Percentiles rank a stretch among this genome's conserved stretches.
These are phyloP conservation scores for Corchorus capsularis DNA, from an alignment of 345 rosid species.

Conservation along the genomic window DNA sequence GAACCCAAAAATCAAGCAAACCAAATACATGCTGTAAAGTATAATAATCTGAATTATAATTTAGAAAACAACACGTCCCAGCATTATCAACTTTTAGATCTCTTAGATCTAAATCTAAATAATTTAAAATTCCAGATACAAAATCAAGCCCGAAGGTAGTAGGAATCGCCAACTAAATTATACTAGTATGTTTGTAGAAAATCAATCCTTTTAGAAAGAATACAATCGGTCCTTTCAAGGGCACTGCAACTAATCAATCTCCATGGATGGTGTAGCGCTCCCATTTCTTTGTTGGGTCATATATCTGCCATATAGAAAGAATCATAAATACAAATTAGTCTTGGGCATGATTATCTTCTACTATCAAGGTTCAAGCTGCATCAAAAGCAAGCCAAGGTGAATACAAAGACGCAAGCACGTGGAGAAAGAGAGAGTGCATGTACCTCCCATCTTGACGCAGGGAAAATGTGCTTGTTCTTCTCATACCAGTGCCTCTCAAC, in stretches of 20 bases:
- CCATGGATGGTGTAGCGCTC: constrained; percentile 97
- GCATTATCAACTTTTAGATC: too few species aligned
- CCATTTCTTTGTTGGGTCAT: constrained; percentile 90
- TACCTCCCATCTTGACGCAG: constrained; percentile 99
- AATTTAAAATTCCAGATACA: not conserved
- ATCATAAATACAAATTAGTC: not conserved
- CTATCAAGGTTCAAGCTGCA: not conserved
- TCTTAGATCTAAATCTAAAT: too few species aligned
- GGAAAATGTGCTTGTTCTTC: constrained; percentile 98
- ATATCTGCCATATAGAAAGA: constrained; percentile 49
- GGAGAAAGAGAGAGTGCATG: constrained; percentile 3
- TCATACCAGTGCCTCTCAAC: constrained; percentile 99
- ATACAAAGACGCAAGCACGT: too few species aligned
- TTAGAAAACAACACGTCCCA: too few species aligned
- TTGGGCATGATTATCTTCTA: too few species aligned
- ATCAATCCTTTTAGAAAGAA: too few species aligned
- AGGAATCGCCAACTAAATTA: too few species aligned
- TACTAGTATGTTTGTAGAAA: too few species aligned
- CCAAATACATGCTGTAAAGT: too few species aligned
- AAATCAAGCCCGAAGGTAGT: not conserved
- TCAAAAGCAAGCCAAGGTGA: not conserved
- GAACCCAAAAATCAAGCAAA: too few species aligned
- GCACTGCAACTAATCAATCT: constrained; percentile 41
- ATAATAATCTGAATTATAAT: too few species aligned
- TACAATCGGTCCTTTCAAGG: too few species aligned